Percentiles rank a stretch among this genome's conserved stretches.
phyloP scores from a whole-genome alignment of 148 eudicot species.

The Rhododendron simsii region DNA sequence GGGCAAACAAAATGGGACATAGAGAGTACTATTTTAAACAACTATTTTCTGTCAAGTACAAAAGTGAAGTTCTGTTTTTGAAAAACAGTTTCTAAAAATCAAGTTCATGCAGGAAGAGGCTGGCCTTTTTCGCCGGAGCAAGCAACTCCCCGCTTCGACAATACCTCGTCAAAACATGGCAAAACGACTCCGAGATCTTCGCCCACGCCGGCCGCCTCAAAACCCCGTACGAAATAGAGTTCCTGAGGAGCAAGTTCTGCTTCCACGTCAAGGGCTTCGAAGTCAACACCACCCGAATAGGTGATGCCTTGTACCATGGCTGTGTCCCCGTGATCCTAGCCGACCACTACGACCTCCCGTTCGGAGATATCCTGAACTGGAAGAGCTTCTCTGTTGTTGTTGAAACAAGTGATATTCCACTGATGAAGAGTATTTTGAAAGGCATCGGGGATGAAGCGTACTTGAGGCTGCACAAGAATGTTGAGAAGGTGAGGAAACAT shows the following conservation, averaged over 20 bases:
- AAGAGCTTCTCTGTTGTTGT: slow-evolving; percentile 60
- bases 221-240: slow-evolving; percentile 67
- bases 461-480: slow-evolving; percentile 38
- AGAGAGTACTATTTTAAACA: no score
- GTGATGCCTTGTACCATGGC: slow-evolving; percentile 79
- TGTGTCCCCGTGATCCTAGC: slow-evolving; percentile 88
- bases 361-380: slow-evolving; percentile 72
- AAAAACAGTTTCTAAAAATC: background rate
- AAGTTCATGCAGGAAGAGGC: slow-evolving; percentile 46
- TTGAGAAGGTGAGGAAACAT: slow-evolving; percentile 50
- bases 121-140: slow-evolving; percentile 91
- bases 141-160: slow-evolving; percentile 56
- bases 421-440: slow-evolving; percentile 56
- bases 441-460: slow-evolving; percentile 37
- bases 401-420: slow-evolving; percentile 45
- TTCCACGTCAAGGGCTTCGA: slow-evolving; percentile 91
- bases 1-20: no score
- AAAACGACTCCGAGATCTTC: slow-evolving; percentile 50
- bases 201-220: slow-evolving; percentile 49
- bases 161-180: slow-evolving; percentile 48
- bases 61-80: background rate
- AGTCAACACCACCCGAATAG: slow-evolving; percentile 86
- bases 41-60: background rate
- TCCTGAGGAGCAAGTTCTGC: slow-evolving; percentile 71
- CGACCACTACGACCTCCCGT: slow-evolving; percentile 87